Conservation (phyloP, 2,329 filamentous ascomycete species). For the Fusarium keratoplasticum region DNA sequence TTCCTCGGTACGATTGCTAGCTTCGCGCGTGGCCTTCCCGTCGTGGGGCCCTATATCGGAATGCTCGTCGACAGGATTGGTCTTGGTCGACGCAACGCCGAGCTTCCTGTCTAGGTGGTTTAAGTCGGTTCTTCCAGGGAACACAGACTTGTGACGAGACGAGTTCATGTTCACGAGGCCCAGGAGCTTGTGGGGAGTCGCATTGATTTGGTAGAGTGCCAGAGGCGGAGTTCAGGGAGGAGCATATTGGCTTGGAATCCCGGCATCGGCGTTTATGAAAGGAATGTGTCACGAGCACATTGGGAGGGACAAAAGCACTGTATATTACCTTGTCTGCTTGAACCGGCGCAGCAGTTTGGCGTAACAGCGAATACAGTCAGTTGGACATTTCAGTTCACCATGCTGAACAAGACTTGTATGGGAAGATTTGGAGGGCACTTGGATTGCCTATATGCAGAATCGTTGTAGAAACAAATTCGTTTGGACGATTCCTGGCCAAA, state of each 20-base stretch:
- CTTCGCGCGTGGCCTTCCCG: constrained; percentile 85
- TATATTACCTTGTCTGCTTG: constrained; percentile 11
- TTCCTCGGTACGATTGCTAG: constrained; percentile 93
- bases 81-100: constrained; percentile 76
- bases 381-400: constrained; percentile 8
- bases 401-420: background rate
- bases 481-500: constrained; percentile 37
- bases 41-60: constrained; percentile 89
- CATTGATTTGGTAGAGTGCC: constrained; percentile 24
- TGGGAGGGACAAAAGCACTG: constrained; percentile 19
- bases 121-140: background rate
- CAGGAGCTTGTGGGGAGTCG: constrained; percentile 4
- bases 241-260: constrained; percentile 34
- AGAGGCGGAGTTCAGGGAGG: constrained; percentile 33
- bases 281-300: constrained; percentile 17
- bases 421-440: constrained; percentile 33
- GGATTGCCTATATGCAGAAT: constrained; percentile 47
- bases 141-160: background rate
- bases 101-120: constrained; percentile 76
- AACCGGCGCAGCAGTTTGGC: constrained; percentile 8
- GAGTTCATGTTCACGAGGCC: background rate
- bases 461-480: constrained; percentile 41
- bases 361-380: constrained; percentile 13
- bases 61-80: constrained; percentile 77
- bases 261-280: constrained; percentile 40